phyloP scores from a whole-genome alignment of 805 yeast species.

The Wickerhamomyces kurtzmanii region DNA sequence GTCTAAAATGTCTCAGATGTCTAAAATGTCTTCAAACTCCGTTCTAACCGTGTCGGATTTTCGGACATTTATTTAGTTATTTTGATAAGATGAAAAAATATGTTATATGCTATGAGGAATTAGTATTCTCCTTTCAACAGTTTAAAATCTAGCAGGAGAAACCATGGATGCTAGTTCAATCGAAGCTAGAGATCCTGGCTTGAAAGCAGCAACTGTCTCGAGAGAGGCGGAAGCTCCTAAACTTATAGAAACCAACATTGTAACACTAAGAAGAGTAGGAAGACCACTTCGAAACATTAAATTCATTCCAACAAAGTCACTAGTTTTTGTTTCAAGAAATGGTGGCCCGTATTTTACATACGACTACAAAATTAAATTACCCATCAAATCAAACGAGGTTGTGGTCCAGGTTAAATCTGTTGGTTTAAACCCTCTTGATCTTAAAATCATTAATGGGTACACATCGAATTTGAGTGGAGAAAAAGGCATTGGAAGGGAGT shows the following conservation, averaged over 20 bases:
- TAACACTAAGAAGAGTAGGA: constrained; percentile 24
- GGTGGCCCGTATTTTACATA: constrained; percentile 36
- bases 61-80: too few relatives aligned
- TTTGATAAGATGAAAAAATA: too few relatives aligned
- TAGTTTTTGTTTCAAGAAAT: constrained; percentile 27
- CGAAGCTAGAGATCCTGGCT: too few relatives aligned
- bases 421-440: constrained; percentile 58
- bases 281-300: constrained; percentile 42
- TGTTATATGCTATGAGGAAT: too few relatives aligned
- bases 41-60: too few relatives aligned
- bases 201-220: constrained; percentile 1
- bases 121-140: too few relatives aligned
- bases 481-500: constrained; percentile 66
- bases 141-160: too few relatives aligned
- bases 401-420: constrained; percentile 51
- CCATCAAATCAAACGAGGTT: constrained; percentile 35
- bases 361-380: constrained; percentile 39
- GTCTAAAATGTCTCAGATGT: too few relatives aligned
- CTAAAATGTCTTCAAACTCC: too few relatives aligned
- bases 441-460: constrained; percentile 49
- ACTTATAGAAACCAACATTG: constrained; percentile 4
- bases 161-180: too few relatives aligned
- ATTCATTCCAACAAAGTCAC: constrained; percentile 38
- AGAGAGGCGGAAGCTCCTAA: constrained; percentile 7
- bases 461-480: constrained; percentile 38